These are phyloP conservation scores for Vigna radiata DNA, from an alignment of 306 rosid genomes.

Conservation along the genomic window DNA sequence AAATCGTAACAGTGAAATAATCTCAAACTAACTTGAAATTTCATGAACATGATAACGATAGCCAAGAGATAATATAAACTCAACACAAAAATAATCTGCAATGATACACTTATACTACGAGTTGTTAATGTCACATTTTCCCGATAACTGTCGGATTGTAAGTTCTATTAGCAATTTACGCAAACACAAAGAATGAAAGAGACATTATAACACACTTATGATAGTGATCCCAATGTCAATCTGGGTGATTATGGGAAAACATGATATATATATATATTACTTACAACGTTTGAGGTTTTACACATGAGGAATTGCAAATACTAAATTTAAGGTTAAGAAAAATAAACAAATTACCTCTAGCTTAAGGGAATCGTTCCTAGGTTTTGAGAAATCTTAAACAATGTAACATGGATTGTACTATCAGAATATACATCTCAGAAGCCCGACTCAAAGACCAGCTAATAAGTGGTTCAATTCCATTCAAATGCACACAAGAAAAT, in stretches of 20 bases:
- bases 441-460: conserved; percentile 10
- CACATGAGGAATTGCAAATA: background rate
- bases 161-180: background rate
- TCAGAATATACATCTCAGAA: background rate
- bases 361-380: background rate
- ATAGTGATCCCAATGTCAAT: background rate
- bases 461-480: background rate
- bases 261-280: background rate
- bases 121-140: conserved; percentile 7
- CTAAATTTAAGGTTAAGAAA: background rate
- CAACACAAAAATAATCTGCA: background rate
- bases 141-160: background rate
- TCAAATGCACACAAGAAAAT: conserved; percentile 10
- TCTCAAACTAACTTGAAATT: background rate
- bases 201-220: background rate
- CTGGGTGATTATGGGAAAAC: background rate
- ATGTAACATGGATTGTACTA: background rate
- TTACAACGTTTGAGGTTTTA: background rate
- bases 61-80: background rate
- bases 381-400: background rate
- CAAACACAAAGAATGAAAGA: background rate
- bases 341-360: background rate
- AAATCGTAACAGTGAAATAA: background rate
- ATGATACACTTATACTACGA: background rate
- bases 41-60: background rate